phyloP scores from a whole-genome alignment of 192 early-diverging fungal genomes.

The Gamsiella multidivaricata region DNA sequence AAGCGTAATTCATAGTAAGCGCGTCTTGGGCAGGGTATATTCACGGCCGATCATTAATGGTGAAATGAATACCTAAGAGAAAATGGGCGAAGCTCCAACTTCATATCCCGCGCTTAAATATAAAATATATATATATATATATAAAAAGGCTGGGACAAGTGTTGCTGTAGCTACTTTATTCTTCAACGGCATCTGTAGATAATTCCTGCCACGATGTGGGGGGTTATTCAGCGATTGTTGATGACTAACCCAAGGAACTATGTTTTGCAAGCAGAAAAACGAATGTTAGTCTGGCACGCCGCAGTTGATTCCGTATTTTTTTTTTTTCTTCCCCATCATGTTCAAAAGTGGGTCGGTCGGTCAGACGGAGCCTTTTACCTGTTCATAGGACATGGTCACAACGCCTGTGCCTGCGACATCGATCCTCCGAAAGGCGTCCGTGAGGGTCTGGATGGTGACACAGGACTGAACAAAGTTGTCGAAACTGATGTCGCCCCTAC shows the following conservation, averaged over 20 bases:
- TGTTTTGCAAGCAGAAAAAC: neutral
- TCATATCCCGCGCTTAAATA: too few relatives aligned
- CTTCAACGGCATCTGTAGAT: too few relatives aligned
- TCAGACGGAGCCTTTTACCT: too few relatives aligned
- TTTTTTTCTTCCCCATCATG: neutral
- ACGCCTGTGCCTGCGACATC: slow-evolving; percentile 69
- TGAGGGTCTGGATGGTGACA: slow-evolving; percentile 72
- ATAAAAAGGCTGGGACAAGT: too few relatives aligned
- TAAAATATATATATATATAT: too few relatives aligned
- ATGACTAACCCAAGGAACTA: slow-evolving; percentile 50
- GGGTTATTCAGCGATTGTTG: slow-evolving; percentile 52
- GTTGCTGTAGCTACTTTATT: too few relatives aligned
- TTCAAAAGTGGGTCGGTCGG: neutral
- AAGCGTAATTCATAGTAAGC: too few relatives aligned
- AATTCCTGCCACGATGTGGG: too few relatives aligned
- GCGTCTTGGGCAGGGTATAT: too few relatives aligned
- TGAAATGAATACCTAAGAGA: too few relatives aligned
- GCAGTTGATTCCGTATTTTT: neutral
- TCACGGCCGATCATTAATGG: too few relatives aligned
- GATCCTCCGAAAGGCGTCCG: slow-evolving; percentile 67
- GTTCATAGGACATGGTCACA: slow-evolving; percentile 70
- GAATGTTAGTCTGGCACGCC: neutral
- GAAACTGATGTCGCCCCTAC: slow-evolving; percentile 51
- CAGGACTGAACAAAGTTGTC: slow-evolving; percentile 65
- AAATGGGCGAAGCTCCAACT: too few relatives aligned